Conservation (phyloP, 495 filamentous ascomycete species). For the Neurospora sp. region DNA sequence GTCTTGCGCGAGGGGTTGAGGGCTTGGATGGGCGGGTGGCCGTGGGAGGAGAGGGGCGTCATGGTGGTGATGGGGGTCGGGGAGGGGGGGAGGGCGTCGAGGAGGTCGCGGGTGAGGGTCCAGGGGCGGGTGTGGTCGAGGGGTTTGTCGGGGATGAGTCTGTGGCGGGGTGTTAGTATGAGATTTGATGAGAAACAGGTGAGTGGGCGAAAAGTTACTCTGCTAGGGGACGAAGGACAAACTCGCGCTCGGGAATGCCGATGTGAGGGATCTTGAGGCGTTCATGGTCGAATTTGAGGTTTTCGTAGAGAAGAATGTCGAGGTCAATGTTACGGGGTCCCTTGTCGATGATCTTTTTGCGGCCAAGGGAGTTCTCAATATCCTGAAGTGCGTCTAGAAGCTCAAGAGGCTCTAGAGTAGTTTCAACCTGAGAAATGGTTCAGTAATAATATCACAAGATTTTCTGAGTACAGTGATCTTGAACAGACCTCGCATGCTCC, state of each 20-base stretch:
- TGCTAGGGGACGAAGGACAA: constrained; percentile 81
- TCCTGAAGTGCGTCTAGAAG: constrained; percentile 71
- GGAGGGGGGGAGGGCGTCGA: constrained; percentile 50
- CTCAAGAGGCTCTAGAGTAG: constrained; percentile 58
- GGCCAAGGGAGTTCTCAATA: constrained; percentile 69
- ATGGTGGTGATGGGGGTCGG: constrained; percentile 50
- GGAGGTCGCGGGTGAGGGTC: constrained; percentile 46
- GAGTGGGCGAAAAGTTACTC: constrained; percentile 46
- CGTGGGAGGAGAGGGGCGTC: constrained; percentile 50
- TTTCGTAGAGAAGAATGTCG: constrained; percentile 83
- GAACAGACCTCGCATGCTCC: constrained; percentile 79
- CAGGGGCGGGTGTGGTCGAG: constrained; percentile 39
- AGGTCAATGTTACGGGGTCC: constrained; percentile 90
- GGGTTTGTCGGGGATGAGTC: constrained; percentile 52
- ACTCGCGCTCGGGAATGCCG: constrained; percentile 82
- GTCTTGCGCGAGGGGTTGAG: constrained; percentile 57
- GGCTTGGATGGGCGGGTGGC: constrained; percentile 49
- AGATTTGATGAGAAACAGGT: neutral
- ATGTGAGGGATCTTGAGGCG: constrained; percentile 78
- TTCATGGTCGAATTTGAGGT: constrained; percentile 50
- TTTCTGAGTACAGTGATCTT: neutral
- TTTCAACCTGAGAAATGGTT: constrained; percentile 56
- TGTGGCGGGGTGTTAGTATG: constrained; percentile 15
- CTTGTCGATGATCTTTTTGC: constrained; percentile 81
- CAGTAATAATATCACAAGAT: neutral